Evolutionary conservation across 2,329 filamentous ascomycete genomes (phyloP), one percentile per base, ranked within the genome.

Genomic region (Fusarium miscanthi): DNA sequence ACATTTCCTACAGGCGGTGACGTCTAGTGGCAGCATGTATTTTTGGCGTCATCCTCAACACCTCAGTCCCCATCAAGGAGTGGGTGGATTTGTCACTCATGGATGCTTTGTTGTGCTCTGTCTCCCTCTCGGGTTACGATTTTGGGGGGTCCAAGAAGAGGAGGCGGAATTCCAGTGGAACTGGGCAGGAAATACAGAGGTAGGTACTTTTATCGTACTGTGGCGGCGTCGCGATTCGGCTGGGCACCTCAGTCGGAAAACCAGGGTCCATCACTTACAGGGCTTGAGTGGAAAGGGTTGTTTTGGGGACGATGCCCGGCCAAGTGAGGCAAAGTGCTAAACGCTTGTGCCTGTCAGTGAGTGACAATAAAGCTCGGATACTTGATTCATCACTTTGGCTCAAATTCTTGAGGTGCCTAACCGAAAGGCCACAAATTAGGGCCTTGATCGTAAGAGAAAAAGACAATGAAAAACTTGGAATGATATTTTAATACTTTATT

Each of bases 131-230:
- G 54, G 70, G 33, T 73, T 71, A 71, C 70, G 70, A 45, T 67
- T 67, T 74, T 63, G 54, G 63, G 54, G 63, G 62, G 40, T 67
- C 38, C 38, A 45, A 72, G 45, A 70, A 68, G 41, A 70, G 53
- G 56, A 72, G 62, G 63, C 69, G 51, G 67, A 72, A 72, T 68
- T 72, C 69, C 58, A 70, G 33, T 66, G 68, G 48, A 66, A 66
- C 46, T 56, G 54, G 59, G 53, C 56, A 61, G 33, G 33, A 52
- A 40, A 73, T 53, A 54, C 35, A 51, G 41, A 62, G 49, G 66
- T 37, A 62, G 49, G 66, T 37, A 62, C 45, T 67, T 59, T 66
- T 42, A 35, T 33, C 43, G n/a, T 41, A 37, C 59, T 53, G 66
- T 73, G 70, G 70, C 70, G 70, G 70, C 70, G 66, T 57, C 40